phyloP scores from a whole-genome alignment of 306 rosid species.

The Acacia crassicarpa region DNA sequence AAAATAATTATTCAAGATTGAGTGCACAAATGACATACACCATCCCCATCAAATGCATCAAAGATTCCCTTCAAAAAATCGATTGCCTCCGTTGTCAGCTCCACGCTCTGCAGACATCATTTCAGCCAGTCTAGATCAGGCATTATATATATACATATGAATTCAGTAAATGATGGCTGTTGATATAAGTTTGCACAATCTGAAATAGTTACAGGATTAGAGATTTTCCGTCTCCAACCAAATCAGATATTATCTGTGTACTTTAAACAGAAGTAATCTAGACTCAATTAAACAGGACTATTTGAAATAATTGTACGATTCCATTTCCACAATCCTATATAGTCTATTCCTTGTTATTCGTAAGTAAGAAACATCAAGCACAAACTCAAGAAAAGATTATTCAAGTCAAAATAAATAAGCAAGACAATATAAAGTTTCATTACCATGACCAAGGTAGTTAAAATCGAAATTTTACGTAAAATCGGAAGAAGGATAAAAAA shows the following conservation, averaged over 20 bases:
- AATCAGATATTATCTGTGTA: not conserved
- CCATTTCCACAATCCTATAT: not conserved
- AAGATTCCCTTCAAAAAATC: slow-evolving; percentile 81
- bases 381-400: not conserved
- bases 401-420: not conserved
- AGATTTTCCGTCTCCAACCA: not conserved
- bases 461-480: no score
- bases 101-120: slow-evolving; percentile 76
- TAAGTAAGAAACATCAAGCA: not conserved
- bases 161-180: not conserved
- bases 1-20: slow-evolving; percentile 19
- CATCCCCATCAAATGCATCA: slow-evolving; percentile 68
- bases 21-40: slow-evolving; percentile 54
- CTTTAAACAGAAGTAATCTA: not conserved
- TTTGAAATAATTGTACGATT: not conserved
- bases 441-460: not conserved
- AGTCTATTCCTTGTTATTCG: not conserved
- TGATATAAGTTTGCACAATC: not conserved
- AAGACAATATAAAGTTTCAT: not conserved
- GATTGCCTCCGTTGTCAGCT: slow-evolving; percentile 89
- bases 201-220: not conserved
- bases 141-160: not conserved
- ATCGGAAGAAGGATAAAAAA: no score
- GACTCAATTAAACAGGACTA: not conserved
- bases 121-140: not conserved